phyloP scores from a whole-genome alignment of 768 basidiomycete genomes.

The Serendipita indica region DNA sequence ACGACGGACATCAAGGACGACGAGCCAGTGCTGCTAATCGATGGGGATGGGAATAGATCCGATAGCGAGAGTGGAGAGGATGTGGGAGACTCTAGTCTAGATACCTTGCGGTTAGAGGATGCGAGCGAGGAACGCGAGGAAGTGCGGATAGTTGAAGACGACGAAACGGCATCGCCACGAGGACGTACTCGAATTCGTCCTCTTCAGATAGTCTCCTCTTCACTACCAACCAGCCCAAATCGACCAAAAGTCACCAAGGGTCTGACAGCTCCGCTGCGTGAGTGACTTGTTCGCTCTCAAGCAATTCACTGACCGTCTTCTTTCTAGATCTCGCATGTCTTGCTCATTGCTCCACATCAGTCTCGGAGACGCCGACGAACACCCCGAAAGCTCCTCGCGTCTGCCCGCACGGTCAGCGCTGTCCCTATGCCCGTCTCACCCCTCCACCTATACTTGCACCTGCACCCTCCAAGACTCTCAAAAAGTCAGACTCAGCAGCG shows the following conservation, averaged over 20 bases:
- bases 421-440: neutral
- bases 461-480: no score
- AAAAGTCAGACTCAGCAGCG: no score
- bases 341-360: neutral
- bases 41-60: no score
- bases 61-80: no score
- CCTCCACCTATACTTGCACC: no score
- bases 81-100: neutral
- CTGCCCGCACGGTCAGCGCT: neutral
- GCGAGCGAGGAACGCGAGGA: neutral
- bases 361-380: no score
- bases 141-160: neutral
- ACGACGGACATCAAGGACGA: neutral
- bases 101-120: neutral
- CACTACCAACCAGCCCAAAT: neutral
- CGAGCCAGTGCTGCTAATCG: neutral
- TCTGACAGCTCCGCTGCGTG: neutral
- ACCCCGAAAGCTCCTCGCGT: no score
- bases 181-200: neutral
- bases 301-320: neutral
- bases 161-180: neutral
- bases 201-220: neutral
- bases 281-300: neutral
- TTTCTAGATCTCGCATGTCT: neutral
- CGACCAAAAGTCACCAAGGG: neutral